Base-by-base conservation (phyloP, 208 protist genomes). In the Wallacemonas sp. region DNA sequence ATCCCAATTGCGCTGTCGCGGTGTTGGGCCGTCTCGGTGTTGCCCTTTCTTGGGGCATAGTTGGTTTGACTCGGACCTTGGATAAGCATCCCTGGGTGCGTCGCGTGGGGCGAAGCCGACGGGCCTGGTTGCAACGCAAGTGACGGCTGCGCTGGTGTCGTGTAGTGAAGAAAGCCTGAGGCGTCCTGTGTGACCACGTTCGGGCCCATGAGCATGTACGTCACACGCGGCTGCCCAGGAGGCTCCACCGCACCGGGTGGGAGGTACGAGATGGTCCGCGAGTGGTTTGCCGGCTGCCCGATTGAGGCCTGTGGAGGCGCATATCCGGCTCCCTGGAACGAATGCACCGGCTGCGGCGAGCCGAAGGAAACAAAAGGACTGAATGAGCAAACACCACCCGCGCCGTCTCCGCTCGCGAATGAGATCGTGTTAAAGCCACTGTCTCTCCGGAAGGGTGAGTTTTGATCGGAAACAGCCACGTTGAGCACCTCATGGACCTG, bases 181-280 rank as follows among this genome's bases (percentile, higher is more conserved):
- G 52, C 21, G 52, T 58, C 52, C 17, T 33, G 52, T 14, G 8
- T 58, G 3, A 58, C n/a, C 19, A 39, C 2, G n/a, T 39, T 58
- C 29, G 52, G 52, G 32, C 23, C 38, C 30, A 58, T 41, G 32
- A 58, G 34, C 52, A 58, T 58, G 52, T 58, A 58, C 14, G 52
- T 58, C 5, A 58, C 52, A 5, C 2, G 52, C 8, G 5, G 16
- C 3, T 9, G 8, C 4, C 29, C 32, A 3, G 30, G 3, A 11
- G 52, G 14, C 47, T 55, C 47, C 9, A 32, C 47, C 8, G 47
- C 21, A 8, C 47, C 47, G 23, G 23, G 21, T 11, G 47, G 47
- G n/a, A 30, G 8, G 47, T 55, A 55, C 26, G 47, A 55, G n/a
- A 55, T 55, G 47, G 47, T 12, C 47, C 5, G 47, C 47, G 3